Conservation (phyloP, 140 eudicot species). For the Cichorium intybus region DNA sequence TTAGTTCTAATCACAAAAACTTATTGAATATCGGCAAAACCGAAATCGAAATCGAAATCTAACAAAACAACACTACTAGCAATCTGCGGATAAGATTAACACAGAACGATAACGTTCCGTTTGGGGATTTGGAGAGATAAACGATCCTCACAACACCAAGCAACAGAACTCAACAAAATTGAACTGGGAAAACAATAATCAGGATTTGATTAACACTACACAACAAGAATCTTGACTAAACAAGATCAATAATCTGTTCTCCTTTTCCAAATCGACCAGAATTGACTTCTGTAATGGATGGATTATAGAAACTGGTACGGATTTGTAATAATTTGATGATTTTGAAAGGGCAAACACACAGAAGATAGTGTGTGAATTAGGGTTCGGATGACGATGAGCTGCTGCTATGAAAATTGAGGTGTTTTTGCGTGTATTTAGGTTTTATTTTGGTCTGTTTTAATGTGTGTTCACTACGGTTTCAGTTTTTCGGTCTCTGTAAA, state of each 20-base stretch:
- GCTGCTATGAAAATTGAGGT: constrained; percentile 34
- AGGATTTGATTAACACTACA: constrained; percentile 13
- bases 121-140: constrained; percentile 11
- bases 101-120: constrained; percentile 12
- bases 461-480: constrained; percentile 23
- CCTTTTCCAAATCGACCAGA: constrained; percentile 10
- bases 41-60: constrained; percentile 9
- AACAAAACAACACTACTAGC: not conserved
- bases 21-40: not conserved
- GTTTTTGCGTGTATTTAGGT: constrained; percentile 26
- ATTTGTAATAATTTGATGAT: constrained; percentile 3
- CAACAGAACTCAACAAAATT: constrained; percentile 19
- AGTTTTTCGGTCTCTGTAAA: constrained; percentile 6
- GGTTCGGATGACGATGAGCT: constrained; percentile 38
- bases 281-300: constrained; percentile 1
- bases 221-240: constrained; percentile 11
- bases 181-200: constrained; percentile 2
- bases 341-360: not conserved
- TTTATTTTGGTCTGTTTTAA: constrained; percentile 15
- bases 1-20: not conserved
- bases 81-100: constrained; percentile 17
- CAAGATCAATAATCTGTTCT: constrained; percentile 18
- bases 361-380: constrained; percentile 24
- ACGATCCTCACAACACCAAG: constrained; percentile 10
- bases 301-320: not conserved